Base-by-base conservation (phyloP, 2,329 filamentous ascomycete genomes). In the Talaromyces atroroseus region DNA sequence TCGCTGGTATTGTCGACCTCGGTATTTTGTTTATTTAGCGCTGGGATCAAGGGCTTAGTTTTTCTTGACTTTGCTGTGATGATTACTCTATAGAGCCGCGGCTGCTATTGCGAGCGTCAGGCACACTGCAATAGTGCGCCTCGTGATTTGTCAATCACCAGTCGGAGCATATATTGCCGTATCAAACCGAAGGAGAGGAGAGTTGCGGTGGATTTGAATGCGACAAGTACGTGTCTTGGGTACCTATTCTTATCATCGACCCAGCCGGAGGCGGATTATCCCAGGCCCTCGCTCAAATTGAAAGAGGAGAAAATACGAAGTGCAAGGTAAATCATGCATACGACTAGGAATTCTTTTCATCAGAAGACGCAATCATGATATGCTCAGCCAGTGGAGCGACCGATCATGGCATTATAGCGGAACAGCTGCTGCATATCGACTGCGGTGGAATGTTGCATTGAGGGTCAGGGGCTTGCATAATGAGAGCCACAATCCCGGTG, bases 1-100 rank as follows among this genome's bases (percentile, higher is more conserved):
- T 2, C 12, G 16, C 11, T 20, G 1, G 20, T 45, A 5, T 24
- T 34, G 26, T 46, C 51, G 5, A 45, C 38, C 29, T 58, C 56
- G 7, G 38, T 34, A 26, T 29, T 26, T n/a, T 45, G 45, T 45
- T 54, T 54, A 24, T 58, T 47, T 11, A 29, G 21, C 6, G 40
- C 26, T 8, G 50, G 38, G 34, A 46, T 42, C 6, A 50, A 34
- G 10, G 50, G 50, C 24, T 50, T 49, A 24, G 46, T 21, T 21
- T 54, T 29, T n/a, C 34, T 49, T 54, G 40, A 47, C 46, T 45
- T 53, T 57, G 24, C 16, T 18, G 29, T 58, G 56, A 23, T 50
- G 56, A 23, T 58, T 58, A 23, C 56, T 58, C 40, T 53, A 50
- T 21, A 58, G 26, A 16, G 56, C 56, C 16, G 51, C 46, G 1